These are phyloP conservation scores for Protomyces gravidus DNA, from an alignment of 1,139 yeast species.

Conservation along the genomic window DNA sequence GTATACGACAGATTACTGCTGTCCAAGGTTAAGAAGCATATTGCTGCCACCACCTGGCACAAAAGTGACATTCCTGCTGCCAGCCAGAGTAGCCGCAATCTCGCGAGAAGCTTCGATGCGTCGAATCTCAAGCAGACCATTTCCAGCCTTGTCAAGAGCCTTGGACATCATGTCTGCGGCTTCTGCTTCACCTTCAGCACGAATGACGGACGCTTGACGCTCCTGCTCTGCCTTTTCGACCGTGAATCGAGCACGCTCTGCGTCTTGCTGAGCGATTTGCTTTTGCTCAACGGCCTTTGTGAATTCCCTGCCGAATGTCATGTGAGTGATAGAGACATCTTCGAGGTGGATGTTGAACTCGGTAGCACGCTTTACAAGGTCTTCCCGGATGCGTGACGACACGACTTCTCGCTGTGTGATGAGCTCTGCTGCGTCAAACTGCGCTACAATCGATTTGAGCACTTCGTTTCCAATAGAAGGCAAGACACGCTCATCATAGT, in stretches of 20 bases:
- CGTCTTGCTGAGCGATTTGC: slow-evolving; percentile 99
- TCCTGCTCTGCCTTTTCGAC: slow-evolving; percentile 98
- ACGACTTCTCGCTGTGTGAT: slow-evolving; percentile 97
- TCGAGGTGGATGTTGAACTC: slow-evolving; percentile 90
- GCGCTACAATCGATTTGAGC: slow-evolving; percentile 91
- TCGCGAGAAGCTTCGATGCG: slow-evolving; percentile 96
- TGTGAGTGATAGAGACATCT: slow-evolving; percentile 96
- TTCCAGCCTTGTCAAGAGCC: slow-evolving; percentile 92
- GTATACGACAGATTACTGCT: slow-evolving; percentile 1
- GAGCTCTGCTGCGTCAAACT: slow-evolving; percentile 95
- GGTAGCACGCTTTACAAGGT: slow-evolving; percentile 72
- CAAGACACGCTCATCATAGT: slow-evolving; percentile 92
- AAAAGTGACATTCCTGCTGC: slow-evolving; percentile 83
- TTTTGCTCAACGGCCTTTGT: slow-evolving; percentile 98
- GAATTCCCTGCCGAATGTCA: slow-evolving; percentile 95
- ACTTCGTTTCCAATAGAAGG: slow-evolving; percentile 98
- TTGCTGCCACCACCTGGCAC: slow-evolving; percentile 50
- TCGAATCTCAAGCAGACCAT: slow-evolving; percentile 88
- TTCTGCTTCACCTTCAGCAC: slow-evolving; percentile 99
- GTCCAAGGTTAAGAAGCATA: slow-evolving; percentile 25
- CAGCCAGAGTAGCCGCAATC: slow-evolving; percentile 81
- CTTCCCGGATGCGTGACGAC: slow-evolving; percentile 81
- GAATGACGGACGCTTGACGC: slow-evolving; percentile 85
- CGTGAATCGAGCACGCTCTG: slow-evolving; percentile 89
- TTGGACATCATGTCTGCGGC: slow-evolving; percentile 93